A percentile compares a stretch with the other conserved stretches of the same genome.
phyloP scores from a whole-genome alignment of 441 rosid genomes.

The Populus hybrid region DNA sequence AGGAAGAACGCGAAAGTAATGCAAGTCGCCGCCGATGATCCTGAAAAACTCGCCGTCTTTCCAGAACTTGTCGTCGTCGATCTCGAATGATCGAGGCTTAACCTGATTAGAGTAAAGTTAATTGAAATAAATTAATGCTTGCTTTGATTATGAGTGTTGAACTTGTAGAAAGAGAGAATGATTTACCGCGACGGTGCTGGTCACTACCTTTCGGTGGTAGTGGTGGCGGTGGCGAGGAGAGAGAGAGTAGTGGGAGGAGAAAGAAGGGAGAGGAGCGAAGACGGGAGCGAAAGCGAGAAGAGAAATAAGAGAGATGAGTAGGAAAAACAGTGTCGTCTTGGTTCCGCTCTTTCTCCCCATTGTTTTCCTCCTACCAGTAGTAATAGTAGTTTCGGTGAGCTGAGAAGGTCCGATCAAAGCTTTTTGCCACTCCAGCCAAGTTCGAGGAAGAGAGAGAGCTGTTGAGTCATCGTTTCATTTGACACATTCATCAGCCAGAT shows the following conservation, averaged over 20 bases:
- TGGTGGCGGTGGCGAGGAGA: slow-evolving; percentile 13
- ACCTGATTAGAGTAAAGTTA: slow-evolving; percentile 21
- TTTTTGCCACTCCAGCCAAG: not conserved
- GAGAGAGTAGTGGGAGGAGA: slow-evolving; percentile 27
- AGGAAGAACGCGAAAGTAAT: slow-evolving; percentile 87
- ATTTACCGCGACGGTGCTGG: slow-evolving; percentile 24
- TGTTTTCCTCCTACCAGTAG: not conserved
- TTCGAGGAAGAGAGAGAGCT: not conserved
- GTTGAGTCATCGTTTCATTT: not conserved
- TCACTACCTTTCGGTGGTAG: slow-evolving; percentile 17
- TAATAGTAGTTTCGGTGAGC: not conserved
- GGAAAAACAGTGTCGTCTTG: slow-evolving; percentile 29
- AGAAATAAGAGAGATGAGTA: slow-evolving; percentile 34
- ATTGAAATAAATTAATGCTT: not conserved
- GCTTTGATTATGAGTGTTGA: not conserved
- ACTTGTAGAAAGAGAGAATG: not conserved
- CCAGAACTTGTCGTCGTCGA: slow-evolving; percentile 72
- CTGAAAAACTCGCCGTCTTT: slow-evolving; percentile 67
- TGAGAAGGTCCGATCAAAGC: not conserved
- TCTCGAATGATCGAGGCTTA: slow-evolving; percentile 44
- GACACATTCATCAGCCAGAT: not conserved
- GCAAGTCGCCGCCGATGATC: slow-evolving; percentile 94
- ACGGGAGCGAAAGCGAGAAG: slow-evolving; percentile 49
- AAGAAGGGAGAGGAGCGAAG: slow-evolving; percentile 62
- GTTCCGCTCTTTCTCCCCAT: slow-evolving; percentile 31